Conservation (phyloP, 768 basidiomycete genomes). For the Boletus pseudo-olivaceus region DNA sequence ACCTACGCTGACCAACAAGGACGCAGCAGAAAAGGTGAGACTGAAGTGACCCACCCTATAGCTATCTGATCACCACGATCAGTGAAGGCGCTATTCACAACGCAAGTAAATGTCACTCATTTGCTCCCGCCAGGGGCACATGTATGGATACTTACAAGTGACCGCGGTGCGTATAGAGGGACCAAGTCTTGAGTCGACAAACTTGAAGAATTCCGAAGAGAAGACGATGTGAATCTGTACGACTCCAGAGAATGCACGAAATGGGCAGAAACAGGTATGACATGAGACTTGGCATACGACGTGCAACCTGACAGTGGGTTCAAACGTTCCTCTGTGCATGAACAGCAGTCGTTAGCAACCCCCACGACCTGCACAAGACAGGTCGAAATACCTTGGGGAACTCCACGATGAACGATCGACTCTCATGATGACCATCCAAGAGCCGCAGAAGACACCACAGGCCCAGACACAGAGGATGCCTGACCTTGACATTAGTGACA, state of each 20-base stretch:
- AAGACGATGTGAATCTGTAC: too few species aligned
- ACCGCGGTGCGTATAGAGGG: slow-evolving; percentile 45
- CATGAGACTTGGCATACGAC: not conserved
- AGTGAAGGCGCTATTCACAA: not conserved
- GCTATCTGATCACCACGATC: slow-evolving; percentile 4
- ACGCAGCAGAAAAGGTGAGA: not conserved
- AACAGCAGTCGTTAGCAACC: not conserved
- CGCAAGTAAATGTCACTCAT: not conserved
- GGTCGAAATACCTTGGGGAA: slow-evolving; percentile 2
- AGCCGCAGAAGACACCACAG: not conserved
- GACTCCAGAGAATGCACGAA: too few species aligned
- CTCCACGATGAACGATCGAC: not conserved
- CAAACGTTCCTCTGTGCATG: too few species aligned
- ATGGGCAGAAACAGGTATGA: too few species aligned
- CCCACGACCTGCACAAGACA: not conserved
- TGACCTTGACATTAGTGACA: slow-evolving; percentile 35
- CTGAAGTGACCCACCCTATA: not conserved
- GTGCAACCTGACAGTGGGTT: slow-evolving; percentile 23
- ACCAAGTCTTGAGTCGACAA: slow-evolving; percentile 50
- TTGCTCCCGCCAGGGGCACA: not conserved
- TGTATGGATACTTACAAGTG: slow-evolving; percentile 42
- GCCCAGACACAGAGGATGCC: not conserved
- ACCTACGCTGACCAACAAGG: not conserved
- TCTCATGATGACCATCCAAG: not conserved
- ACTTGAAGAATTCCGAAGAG: slow-evolving; percentile 32